phyloP scores from a whole-genome alignment of 352 stramenopile species.

The Globisporangium paddicum region DNA sequence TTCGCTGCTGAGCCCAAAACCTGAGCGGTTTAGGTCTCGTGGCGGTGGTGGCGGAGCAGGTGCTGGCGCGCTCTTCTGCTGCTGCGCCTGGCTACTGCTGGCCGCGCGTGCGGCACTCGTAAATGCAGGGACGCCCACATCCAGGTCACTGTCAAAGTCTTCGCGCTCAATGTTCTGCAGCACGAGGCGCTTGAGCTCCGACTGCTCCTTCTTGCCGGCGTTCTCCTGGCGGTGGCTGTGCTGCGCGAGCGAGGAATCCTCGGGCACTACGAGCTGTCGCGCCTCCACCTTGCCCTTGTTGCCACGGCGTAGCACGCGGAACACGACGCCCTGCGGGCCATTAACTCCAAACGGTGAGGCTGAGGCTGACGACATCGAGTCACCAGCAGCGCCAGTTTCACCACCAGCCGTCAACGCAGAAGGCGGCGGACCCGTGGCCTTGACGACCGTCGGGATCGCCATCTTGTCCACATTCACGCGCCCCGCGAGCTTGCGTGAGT shows the following conservation, averaged over 20 bases:
- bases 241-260: slow-evolving; percentile 91
- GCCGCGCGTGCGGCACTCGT: slow-evolving; percentile 8
- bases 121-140: slow-evolving; percentile 8
- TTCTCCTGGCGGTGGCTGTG: slow-evolving; percentile 87
- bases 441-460: slow-evolving; percentile 81
- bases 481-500: slow-evolving; percentile 52
- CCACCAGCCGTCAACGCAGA: slow-evolving; percentile 7
- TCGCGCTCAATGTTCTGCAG: slow-evolving; percentile 85
- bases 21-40: slow-evolving; percentile 29
- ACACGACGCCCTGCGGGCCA: slow-evolving; percentile 63
- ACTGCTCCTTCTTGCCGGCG: slow-evolving; percentile 81
- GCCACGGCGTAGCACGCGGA: slow-evolving; percentile 94
- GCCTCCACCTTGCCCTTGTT: slow-evolving; percentile 97
- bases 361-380: not conserved
- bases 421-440: slow-evolving; percentile 27
- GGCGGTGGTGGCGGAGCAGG: slow-evolving; percentile 16
- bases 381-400: not conserved
- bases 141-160: slow-evolving; percentile 40
- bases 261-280: slow-evolving; percentile 90
- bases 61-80: slow-evolving; percentile 8
- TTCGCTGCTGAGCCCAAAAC: slow-evolving; percentile 61
- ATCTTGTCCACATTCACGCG: slow-evolving; percentile 88
- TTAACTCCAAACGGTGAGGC: slow-evolving; percentile 20
- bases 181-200: slow-evolving; percentile 85
- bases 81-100: slow-evolving; percentile 3